Base-by-base conservation (phyloP, 176 grass and related monocot species). In the Metroxylon sagu region DNA sequence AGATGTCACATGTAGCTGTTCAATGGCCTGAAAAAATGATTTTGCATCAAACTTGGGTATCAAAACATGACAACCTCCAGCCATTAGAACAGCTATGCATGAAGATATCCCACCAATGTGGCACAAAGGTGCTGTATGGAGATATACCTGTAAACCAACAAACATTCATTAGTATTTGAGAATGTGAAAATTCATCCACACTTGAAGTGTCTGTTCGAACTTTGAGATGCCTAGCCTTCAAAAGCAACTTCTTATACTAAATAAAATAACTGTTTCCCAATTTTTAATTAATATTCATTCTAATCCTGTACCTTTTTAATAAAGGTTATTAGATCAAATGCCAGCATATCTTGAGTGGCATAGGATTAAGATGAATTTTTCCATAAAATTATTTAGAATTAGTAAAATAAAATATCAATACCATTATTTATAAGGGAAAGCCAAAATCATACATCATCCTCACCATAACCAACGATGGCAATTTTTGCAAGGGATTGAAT, bases 71-170 rank as follows among this genome's bases (percentile, higher is more conserved):
- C 84, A 82, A 18, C 81, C 81, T 56, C 87, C 92, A 14, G 76
- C 81, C 77, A 91, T 80, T 64, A 85, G 74, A 18, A 76, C 60
- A 1, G 92, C 81, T 69, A 97, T 50, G 72, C 84, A 97, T 57
- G 87, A 97, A 18, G 92, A 91, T 55, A 91, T 83, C 65, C 92
- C 87, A 74, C 92, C 87, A 53, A 97, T 91, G 51, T 91, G 87
- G 65, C 87, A 91, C 55, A 91, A 72, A 53, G 92, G 87, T 4
- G 87, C 66, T 48, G 78, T 85, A 60, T 91, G 87, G 6, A 97
- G 76, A 56, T 97, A 97, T 63, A 91, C 73, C 92, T 91, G 72
- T 61, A 56, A 59, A 29, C 1, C 52, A 8, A 68, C 52, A 16
- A 19, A 56, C 0, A 63, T 52, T 15, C 26, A 67, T 67, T 8